Evolutionary conservation across 192 early-diverging fungal genomes (phyloP), one percentile per base, ranked within the genome.

Genomic region (Phycomyces blakesleeanus): DNA sequence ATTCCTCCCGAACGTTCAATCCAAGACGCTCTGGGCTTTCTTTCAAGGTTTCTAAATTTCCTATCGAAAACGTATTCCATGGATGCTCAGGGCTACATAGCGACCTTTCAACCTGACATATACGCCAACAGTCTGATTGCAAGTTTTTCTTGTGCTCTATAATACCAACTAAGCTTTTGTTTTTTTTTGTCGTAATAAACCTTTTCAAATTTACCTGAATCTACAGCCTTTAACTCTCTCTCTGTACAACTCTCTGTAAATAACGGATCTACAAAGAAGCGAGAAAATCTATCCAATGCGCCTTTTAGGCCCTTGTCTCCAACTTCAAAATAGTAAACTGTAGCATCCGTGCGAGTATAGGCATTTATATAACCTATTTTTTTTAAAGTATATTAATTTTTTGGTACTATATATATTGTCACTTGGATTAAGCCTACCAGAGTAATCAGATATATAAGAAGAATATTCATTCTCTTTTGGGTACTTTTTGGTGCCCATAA

Each of bases 231-330:
- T 61, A 96, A 76, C 73, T 98, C 96, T 27, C 96, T 83, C 21
- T 96, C 96, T 5, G 87, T 93, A 73, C 92, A 91, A 53, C 79
- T 83, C 9, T 85, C 84, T 54, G 80, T 77, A 72, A 96, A 96
- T 40, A 91, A 80, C 10, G 96, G 96, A 24, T 80, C 72, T 24
- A 93, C 89, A 71, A 98, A 98, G 71, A 96, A 98, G 66, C 93
- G 90, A 9, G 91, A 75, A 62, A 93, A 79, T 42, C 78, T 67
- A 68, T 84, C 83, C 14, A 84, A 41, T 11, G 80, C 77, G 20
- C 72, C 79, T 57, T 81, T 78, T 14, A 83, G 74, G 49, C 67
- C 57, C 47, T 73, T 76, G 44, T 76, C 52, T 15, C 69, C 72
- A n/a, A 85, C 74, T 51, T 85, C 80, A 74, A 85, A 85, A 44